phyloP scores from a whole-genome alignment of 805 yeast species.

The Wickerhamomyces xylosicus region DNA sequence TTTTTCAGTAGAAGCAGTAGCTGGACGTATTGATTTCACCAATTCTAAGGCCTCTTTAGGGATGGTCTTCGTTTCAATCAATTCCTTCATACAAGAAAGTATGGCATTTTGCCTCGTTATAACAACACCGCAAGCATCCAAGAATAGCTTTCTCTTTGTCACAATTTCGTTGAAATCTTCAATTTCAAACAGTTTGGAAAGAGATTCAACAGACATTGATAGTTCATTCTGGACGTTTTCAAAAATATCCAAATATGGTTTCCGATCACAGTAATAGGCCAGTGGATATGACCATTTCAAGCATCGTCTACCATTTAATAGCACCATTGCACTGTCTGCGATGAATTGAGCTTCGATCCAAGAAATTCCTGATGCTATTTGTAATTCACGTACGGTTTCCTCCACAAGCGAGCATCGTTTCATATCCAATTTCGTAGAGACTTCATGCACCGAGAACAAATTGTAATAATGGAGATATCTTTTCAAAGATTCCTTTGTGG shows the following conservation, averaged over 20 bases:
- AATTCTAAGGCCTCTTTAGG: background rate
- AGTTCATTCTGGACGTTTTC: constrained; percentile 63
- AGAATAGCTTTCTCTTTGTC: constrained; percentile 25
- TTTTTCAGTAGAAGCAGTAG: no score
- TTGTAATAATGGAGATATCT: constrained; percentile 70
- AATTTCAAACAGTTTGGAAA: constrained; percentile 47
- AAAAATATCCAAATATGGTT: constrained; percentile 48
- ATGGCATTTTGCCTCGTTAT: constrained; percentile 26
- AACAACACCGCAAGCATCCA: constrained; percentile 25
- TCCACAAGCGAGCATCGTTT: constrained; percentile 55
- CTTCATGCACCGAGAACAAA: constrained; percentile 66
- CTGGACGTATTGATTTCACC: no score
- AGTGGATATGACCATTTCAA: constrained; percentile 89
- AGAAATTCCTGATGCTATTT: constrained; percentile 52
- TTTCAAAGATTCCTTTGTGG: constrained; percentile 38
- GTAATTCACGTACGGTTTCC: constrained; percentile 50
- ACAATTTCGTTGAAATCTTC: constrained; percentile 26
- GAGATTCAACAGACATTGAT: constrained; percentile 56
- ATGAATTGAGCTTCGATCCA: constrained; percentile 88
- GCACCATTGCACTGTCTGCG: constrained; percentile 55
- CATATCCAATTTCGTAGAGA: constrained; percentile 64
- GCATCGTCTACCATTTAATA: constrained; percentile 61
- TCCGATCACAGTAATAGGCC: constrained; percentile 50
- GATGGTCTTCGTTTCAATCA: constrained; percentile 1
- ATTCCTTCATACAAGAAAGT: constrained; percentile 22